These are phyloP conservation scores for Trypanosoma cruzi DNA, from an alignment of 208 protist genomes.

Conservation along the genomic window DNA sequence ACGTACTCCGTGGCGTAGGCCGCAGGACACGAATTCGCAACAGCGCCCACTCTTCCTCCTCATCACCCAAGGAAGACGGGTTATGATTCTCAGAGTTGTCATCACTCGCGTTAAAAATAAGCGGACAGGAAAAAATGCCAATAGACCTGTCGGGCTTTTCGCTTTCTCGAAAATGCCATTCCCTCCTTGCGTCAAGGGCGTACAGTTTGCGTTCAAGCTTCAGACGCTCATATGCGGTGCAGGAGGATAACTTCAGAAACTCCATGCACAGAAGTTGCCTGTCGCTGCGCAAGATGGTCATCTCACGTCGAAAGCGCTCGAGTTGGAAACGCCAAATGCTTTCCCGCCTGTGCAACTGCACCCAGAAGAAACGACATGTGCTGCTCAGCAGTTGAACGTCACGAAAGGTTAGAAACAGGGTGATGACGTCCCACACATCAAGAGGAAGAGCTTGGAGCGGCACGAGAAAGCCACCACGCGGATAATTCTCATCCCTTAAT, in stretches of 20 bases:
- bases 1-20: constrained; percentile 2
- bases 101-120: constrained; percentile 10
- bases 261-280: constrained; percentile 52
- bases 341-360: constrained; percentile 43
- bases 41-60: constrained; percentile 10
- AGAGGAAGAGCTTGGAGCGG: constrained; percentile 6
- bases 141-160: constrained; percentile 6
- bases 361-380: constrained; percentile 55
- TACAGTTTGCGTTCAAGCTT: constrained; percentile 65
- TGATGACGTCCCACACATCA: constrained; percentile 29
- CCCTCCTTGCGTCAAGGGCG: constrained; percentile 63
- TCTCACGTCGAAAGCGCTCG: constrained; percentile 53
- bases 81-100: background rate
- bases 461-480: background rate
- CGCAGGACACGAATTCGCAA: constrained; percentile 22
- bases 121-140: constrained; percentile 25
- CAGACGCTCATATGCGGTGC: constrained; percentile 61
- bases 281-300: constrained; percentile 50
- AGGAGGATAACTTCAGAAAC: constrained; percentile 29
- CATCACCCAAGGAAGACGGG: background rate
- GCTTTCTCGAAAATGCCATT: constrained; percentile 73
- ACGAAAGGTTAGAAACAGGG: constrained; percentile 25
- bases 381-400: constrained; percentile 36
- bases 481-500: background rate
- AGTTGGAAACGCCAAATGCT: constrained; percentile 76